A percentile compares a stretch with the other conserved stretches of the same genome.
Evolutionary conservation across 78 protist genomes (phyloP).

Genomic region (Bodo saltans): DNA sequence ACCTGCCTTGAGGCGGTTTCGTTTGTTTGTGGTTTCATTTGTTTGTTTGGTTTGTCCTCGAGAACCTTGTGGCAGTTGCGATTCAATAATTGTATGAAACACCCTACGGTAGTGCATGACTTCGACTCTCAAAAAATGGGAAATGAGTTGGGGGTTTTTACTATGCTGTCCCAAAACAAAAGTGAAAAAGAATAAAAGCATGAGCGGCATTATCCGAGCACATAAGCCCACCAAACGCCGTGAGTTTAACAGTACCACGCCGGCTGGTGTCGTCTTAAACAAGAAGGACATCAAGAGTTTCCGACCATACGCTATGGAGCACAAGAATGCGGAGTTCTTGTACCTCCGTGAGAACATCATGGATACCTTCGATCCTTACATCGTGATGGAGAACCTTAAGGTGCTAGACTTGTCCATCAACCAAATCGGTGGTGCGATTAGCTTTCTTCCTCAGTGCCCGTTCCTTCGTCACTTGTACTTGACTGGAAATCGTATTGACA

Average conservation of each 20-base stretch:
- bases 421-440: not conserved
- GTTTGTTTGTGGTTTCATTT: too few species aligned
- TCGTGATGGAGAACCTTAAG: slow-evolving; percentile 1
- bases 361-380: slow-evolving; percentile 25
- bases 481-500: slow-evolving; percentile 12
- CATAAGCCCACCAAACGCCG: not conserved
- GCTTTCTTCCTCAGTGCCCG: slow-evolving; percentile 14
- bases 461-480: slow-evolving; percentile 6
- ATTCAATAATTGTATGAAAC: not conserved
- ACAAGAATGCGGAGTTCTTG: slow-evolving; percentile 16
- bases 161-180: not conserved
- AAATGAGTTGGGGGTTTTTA: not conserved
- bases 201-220: not conserved
- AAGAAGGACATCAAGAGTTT: slow-evolving; percentile 6
- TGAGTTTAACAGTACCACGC: not conserved
- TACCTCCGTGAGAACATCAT: slow-evolving; percentile 33
- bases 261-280: slow-evolving; percentile 16
- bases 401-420: slow-evolving; percentile 24
- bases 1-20: too few species aligned
- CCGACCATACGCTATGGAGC: not conserved
- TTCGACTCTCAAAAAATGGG: not conserved
- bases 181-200: not conserved
- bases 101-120: too few species aligned
- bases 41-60: too few species aligned
- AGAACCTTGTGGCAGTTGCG: not conserved